Base-by-base conservation (phyloP, 805 yeast genomes). In the Wickerhamomyces pijperi region DNA sequence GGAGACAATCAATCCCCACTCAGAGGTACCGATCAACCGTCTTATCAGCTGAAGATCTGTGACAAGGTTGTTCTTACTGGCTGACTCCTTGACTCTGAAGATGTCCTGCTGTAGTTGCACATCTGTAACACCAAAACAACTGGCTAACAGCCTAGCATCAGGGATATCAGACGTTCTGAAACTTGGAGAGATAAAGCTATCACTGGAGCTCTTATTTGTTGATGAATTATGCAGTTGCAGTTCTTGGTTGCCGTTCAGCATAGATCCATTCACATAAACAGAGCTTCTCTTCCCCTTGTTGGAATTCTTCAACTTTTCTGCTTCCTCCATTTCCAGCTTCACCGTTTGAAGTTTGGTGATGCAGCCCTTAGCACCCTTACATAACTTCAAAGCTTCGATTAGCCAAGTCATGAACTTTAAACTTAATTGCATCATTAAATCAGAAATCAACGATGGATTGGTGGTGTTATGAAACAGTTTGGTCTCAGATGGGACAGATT, bases 121-220 rank as follows among this genome's bases (percentile, higher is more conserved):
- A 3, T 59, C 64, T 37, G 74, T 74, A 3, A 74, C 61, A 4
- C 53, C 50, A 50, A 82, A 78, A n/a, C 81, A 39, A 3, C 59
- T 54, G 31, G 64, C 67, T 9, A 82, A 49, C 19, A 72, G 57
- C n/a, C 47, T 51, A 1, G 76, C 68, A 42, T 67, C 64, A 16
- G 74, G 72, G 58, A 81, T 72, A 43, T 80, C 84, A 0, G 65
- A 46, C 2, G 77, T 40, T 29, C 68, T 63, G 50, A 69, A 81
- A 0, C 78, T 63, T 2, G 84, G 82, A 1, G 28, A n/a, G n/a
- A n/a, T n/a, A n/a, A n/a, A n/a, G n/a, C n/a, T n/a, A n/a, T n/a
- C n/a, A n/a, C n/a, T n/a, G n/a, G n/a, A n/a, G n/a, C n/a, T n/a
- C n/a, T n/a, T n/a, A n/a, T n/a, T n/a, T n/a, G n/a, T n/a, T n/a